phyloP scores from a whole-genome alignment of 495 filamentous ascomycete species.

The Penicillium pancosmium region DNA sequence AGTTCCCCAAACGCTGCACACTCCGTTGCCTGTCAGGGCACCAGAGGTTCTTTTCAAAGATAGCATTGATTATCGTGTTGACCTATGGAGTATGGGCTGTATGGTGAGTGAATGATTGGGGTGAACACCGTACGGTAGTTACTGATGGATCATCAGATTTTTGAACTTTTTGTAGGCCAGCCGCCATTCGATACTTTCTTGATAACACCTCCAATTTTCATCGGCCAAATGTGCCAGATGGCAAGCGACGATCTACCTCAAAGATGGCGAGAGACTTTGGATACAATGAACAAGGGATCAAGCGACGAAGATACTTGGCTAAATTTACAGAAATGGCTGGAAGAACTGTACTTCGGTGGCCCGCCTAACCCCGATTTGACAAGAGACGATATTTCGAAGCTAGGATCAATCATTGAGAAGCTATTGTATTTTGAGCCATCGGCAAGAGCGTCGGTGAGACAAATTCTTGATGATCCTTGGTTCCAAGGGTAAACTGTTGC shows the following conservation, averaged over 20 bases:
- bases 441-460: constrained; percentile 34
- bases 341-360: constrained; percentile 39
- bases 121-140: too few species aligned
- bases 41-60: constrained; percentile 48
- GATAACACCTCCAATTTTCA: constrained; percentile 32
- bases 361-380: constrained; percentile 28
- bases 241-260: constrained; percentile 33
- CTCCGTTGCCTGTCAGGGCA: constrained; percentile 37
- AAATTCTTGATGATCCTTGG: constrained; percentile 40
- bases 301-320: constrained; percentile 19
- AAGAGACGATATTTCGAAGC: constrained; percentile 31
- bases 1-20: constrained; percentile 33
- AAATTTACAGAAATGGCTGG: constrained; percentile 39
- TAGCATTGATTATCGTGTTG: constrained; percentile 41
- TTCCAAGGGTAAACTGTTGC: constrained; percentile 7
- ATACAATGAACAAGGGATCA: constrained; percentile 24
- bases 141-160: constrained; percentile 27
- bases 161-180: constrained; percentile 41
- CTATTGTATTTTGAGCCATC: constrained; percentile 38
- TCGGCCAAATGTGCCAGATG: constrained; percentile 39
- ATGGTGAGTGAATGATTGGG: constrained; percentile 31
- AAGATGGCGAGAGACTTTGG: constrained; percentile 33
- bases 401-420: constrained; percentile 34
- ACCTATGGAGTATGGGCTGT: constrained; percentile 49
- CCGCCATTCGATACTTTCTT: constrained; percentile 41